Evolutionary conservation across 1,284 basidiomycete species (phyloP), one percentile per base, ranked within the genome.

Genomic region (Pyrrhoderma lamaoense): DNA sequence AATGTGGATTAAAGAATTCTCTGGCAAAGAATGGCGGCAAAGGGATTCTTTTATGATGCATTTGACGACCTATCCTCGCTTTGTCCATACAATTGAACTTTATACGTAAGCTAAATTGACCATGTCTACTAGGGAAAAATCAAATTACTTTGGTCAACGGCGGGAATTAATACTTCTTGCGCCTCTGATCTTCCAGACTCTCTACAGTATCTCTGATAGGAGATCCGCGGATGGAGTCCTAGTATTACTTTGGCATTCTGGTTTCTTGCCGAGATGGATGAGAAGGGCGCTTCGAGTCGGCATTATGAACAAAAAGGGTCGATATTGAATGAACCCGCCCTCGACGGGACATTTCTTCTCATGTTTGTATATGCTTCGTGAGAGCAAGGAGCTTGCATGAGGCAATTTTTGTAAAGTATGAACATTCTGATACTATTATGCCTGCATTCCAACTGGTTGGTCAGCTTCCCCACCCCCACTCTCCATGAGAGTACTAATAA

Each of bases 381-480:
- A 53, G 52, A 53, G 47, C n/a, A 31, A 19, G 11, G 16, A 44
- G 27, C 48, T 44, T 27, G 37, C 16, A n/a, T 25, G 46, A 47
- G 46, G 46, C 46, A 38, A 23, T 43, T 48, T 43, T 18, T 47
- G 40, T 42, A 42, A 42, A 27, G 52, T 25, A 31, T 11, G 16
- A 21, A 42, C 44, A 22, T 46, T 21, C 50, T 39, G 39, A 42
- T 13, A 46, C 7, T 7, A 19, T 21, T n/a, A 19, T 42, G 7
- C 47, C 43, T 31, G 48, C 52, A 53, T n/a, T 42, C 23, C 22
- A 37, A 36, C 39, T 42, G 23, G 46, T 49, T 46, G 40, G 38
- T 21, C 22, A 13, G 27, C 47, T 50, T 54, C 52, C 50, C 52
- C 52, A 47, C 52, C 45, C 47, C 42, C 38, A 31, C 22, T 25